Evolutionary conservation across 805 yeast genomes (phyloP).

Genomic region (Zygoascus tannicola): DNA sequence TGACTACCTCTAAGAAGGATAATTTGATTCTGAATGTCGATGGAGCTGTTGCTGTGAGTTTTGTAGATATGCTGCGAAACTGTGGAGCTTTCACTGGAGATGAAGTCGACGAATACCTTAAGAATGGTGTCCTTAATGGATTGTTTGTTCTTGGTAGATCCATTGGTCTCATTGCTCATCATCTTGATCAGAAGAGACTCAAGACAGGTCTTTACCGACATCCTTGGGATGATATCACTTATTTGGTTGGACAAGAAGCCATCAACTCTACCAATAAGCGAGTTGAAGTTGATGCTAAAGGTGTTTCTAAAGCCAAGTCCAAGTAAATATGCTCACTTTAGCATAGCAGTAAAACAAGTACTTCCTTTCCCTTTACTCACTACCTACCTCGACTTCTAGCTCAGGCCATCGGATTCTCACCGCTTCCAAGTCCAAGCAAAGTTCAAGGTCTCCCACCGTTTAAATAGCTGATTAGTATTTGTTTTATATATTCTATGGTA

Average conservation of each 20-base stretch:
- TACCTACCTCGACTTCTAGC: too few species aligned
- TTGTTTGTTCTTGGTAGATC: constrained; percentile 38
- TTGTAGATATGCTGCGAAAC: constrained; percentile 35
- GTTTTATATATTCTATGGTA: too few species aligned
- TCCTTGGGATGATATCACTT: constrained; percentile 42
- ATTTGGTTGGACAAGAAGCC: constrained; percentile 32
- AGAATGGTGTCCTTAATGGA: constrained; percentile 39
- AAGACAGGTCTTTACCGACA: constrained; percentile 39
- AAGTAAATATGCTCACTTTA: too few species aligned
- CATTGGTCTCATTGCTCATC: constrained; percentile 39
- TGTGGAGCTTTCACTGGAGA: constrained; percentile 38
- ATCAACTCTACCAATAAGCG: constrained; percentile 25
- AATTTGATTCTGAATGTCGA: constrained; percentile 38
- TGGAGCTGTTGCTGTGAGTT: constrained; percentile 38
- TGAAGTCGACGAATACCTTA: constrained; percentile 37
- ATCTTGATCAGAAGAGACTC: constrained; percentile 38
- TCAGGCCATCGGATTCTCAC: too few species aligned
- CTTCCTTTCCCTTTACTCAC: too few species aligned
- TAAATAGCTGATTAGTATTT: neutral
- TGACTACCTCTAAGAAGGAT: constrained; percentile 41
- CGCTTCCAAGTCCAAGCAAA: too few species aligned
- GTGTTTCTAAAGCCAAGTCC: constrained; percentile 22
- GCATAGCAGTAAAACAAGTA: too few species aligned
- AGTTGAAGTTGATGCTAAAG: constrained; percentile 30
- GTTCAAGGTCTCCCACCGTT: too few species aligned